Percentiles rank a stretch among this genome's conserved stretches.
Conservation (phyloP, 1,139 yeast genomes). For the Blastobotrys malaysiensis region DNA sequence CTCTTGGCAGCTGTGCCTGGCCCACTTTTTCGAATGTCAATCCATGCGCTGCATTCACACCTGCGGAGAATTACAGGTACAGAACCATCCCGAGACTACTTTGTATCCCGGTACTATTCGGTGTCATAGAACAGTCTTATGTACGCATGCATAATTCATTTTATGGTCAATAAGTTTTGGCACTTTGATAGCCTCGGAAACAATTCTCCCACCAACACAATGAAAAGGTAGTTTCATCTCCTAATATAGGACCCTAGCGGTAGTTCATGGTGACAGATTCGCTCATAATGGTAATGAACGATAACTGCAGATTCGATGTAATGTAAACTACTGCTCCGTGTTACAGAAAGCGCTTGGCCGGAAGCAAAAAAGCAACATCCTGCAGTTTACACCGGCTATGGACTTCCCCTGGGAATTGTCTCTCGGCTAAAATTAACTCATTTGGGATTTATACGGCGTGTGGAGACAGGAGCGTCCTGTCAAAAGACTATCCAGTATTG, state of each 20-base stretch:
- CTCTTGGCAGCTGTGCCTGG: not conserved
- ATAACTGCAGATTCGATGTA: not conserved
- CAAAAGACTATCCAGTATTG: not conserved
- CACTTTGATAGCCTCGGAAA: not conserved
- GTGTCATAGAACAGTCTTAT: too few species aligned
- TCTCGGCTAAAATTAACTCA: not conserved
- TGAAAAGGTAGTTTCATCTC: not conserved
- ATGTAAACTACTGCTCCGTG: not conserved
- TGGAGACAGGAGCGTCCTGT: not conserved
- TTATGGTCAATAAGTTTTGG: too few species aligned
- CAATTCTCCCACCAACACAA: not conserved
- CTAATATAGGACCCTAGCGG: too few species aligned
- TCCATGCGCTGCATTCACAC: not conserved
- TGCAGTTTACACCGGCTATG: not conserved
- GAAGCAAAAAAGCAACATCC: not conserved
- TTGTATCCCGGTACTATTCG: not conserved
- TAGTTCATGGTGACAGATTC: too few species aligned
- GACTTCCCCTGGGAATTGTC: not conserved
- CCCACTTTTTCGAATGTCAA: not conserved
- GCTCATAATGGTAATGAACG: too few species aligned
- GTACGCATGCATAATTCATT: too few species aligned
- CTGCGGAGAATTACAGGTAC: not conserved
- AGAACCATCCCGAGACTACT: not conserved
- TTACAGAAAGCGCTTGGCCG: not conserved
- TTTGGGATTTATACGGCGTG: not conserved